Evolutionary conservation across 257 asterid genomes (phyloP), one percentile per base, ranked within the genome.

Genomic region (Gardenia jasminoides): DNA sequence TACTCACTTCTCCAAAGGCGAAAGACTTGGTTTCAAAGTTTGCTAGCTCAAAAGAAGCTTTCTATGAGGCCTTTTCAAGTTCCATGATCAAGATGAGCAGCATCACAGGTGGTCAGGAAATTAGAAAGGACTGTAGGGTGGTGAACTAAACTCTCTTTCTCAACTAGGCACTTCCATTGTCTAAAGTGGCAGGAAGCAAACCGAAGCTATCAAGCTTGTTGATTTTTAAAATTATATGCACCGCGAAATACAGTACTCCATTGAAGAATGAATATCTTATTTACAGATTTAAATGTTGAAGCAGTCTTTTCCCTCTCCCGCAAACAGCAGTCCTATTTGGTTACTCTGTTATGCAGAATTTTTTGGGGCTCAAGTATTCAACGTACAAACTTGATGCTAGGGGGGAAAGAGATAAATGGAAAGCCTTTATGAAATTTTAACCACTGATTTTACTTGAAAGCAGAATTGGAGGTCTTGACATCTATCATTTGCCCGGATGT

Each of bases 51-150:
- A 89, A 85, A 83, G 77, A 80, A 39, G 89, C 90, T 54, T 94
- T 94, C 74, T 84, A 89, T 71, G 72, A 84, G 17, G 96, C 93
- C 4, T 94, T 94, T 82, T 82, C 83, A 3, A 85, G 86, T 30
- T 92, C 98, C 24, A 90, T 94, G 91, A 91, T 90, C 88, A 94
- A 92, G 89, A 86, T 94, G 96, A 91, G 97, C 86, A 92, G 97
- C 90, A 81, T 92, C 41, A 90, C 88, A 62, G 93, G 97, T 67
- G 98, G 98, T 3, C 88, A 89, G 33, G 98, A 92, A 80, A 84
- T 94, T 82, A 86, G 97, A 85, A 92, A 83, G 84, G 89, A 91
- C 79, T 94, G 98, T 71, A 86, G 93, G 90, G 78, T 92, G 71
- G 92, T 87, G 16, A 94, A 92, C 78, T 91, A 74, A 78, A 17